Evolutionary conservation across 2,329 filamentous ascomycete species (phyloP).

Genomic region (Hawksworthiomyces lignivorus): DNA sequence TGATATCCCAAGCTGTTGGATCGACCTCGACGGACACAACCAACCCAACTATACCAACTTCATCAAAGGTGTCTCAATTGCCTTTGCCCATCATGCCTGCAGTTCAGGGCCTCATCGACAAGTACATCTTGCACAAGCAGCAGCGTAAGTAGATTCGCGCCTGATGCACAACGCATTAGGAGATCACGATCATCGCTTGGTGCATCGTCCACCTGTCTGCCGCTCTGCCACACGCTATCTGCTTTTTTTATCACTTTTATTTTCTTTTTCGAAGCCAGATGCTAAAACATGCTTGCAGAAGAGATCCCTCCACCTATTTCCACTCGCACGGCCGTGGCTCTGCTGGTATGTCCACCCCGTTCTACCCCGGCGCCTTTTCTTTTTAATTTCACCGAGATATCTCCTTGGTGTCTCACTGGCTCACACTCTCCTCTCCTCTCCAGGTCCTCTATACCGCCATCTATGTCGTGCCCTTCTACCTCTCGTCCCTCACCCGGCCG

Average conservation of each 20-base stretch:
- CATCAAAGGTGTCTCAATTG: no score
- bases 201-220: neutral
- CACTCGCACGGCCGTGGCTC: conserved; percentile 26
- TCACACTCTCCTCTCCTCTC: neutral
- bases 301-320: conserved; percentile 31
- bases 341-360: conserved; percentile 30
- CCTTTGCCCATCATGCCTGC: conserved; percentile 15
- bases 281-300: conserved; percentile 4
- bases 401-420: no score
- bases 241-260: neutral
- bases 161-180: no score
- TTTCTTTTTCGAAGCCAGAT: neutral
- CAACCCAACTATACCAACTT: no score
- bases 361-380: no score
- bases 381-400: no score
- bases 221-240: neutral
- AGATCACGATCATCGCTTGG: neutral
- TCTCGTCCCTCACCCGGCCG: conserved; percentile 70
- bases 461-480: conserved; percentile 89
- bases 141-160: conserved; percentile 16
- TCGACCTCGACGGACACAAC: no score
- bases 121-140: conserved; percentile 15
- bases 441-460: conserved; percentile 74
- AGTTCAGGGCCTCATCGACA: conserved; percentile 17
- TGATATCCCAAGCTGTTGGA: no score